Evolutionary conservation across 768 basidiomycete genomes (phyloP), one percentile per base, ranked within the genome.

Genomic region (Trametes punicea): DNA sequence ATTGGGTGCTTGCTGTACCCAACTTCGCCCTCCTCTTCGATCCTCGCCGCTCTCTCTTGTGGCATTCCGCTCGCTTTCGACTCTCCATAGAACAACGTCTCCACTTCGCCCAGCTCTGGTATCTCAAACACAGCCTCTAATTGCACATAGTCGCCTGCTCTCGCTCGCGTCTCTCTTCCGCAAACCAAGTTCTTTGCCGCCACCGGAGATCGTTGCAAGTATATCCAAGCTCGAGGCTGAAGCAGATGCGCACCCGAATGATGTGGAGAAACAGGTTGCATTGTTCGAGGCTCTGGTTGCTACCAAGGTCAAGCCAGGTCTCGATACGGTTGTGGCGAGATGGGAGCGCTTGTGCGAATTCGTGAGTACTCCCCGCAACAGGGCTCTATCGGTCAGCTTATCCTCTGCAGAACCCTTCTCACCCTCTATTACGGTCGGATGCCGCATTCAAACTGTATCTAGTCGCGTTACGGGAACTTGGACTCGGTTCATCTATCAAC

Each of bases 261-360:
- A 91, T 71, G 70, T 88, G 20, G 61, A 73, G 20, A 88, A 84
- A 63, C 91, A 93, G 64, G 68, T 93, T 53, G 75, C 81, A 2
- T 73, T 92, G 13, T 87, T 83, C 67, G 78, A 81, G 21, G 90
- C 86, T 16, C 73, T 93, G 26, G 63, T 80, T 20, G 81, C 81
- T 0, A 87, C 87, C 0, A 81, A 82, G 47, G 73, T 86, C 30
- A 82, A 80, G 53, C 77, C 84, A 11, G 90, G 83, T 0, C 85
- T 85, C 68, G 85, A 90, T 56, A 73, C 88, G 21, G 73, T 92
- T 53, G 82, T 90, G 54, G 83, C 75, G 64, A 81, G 90, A 52
- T 93, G 91, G 90, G 90, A 93, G 67, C 78, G 84, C 62, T 83
- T 86, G 79, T 81, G 81, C 64, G 87, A 92, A 79, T 90, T 87